Conservation (phyloP, 2,329 filamentous ascomycete genomes). For the Myriosclerotinia duriaeana region DNA sequence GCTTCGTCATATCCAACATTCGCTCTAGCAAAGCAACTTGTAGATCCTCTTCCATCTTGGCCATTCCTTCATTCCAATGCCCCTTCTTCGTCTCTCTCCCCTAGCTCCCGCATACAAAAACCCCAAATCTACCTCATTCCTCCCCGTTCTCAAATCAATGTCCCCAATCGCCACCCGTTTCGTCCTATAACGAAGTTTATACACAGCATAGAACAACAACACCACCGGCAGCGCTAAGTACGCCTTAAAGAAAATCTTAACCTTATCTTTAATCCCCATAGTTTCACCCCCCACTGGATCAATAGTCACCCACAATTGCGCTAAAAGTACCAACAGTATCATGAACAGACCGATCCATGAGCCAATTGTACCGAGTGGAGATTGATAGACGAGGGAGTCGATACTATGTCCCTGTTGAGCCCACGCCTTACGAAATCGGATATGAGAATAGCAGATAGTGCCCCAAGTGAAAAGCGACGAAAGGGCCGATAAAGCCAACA, state of each 20-base stretch:
- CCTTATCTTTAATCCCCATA: conserved; percentile 46
- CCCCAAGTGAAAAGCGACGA: conserved; percentile 77
- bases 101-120: conserved; percentile 72
- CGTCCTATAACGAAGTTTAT: conserved; percentile 78
- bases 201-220: conserved; percentile 63
- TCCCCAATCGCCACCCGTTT: conserved; percentile 64
- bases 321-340: conserved; percentile 46
- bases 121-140: conserved; percentile 56
- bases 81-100: conserved; percentile 32
- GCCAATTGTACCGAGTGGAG: conserved; percentile 58
- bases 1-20: neutral
- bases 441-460: conserved; percentile 83
- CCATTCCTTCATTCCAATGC: neutral
- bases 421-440: conserved; percentile 85
- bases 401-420: conserved; percentile 57
- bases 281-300: conserved; percentile 61
- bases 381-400: conserved; percentile 63
- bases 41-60: conserved; percentile 8
- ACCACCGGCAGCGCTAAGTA: conserved; percentile 71
- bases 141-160: conserved; percentile 84
- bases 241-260: conserved; percentile 69
- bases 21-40: neutral
- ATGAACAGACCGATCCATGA: conserved; percentile 61
- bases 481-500: conserved; percentile 71
- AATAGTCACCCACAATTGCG: conserved; percentile 74